Base-by-base conservation (phyloP, 192 early-diverging fungal species). In the Diversispora epigaea region DNA sequence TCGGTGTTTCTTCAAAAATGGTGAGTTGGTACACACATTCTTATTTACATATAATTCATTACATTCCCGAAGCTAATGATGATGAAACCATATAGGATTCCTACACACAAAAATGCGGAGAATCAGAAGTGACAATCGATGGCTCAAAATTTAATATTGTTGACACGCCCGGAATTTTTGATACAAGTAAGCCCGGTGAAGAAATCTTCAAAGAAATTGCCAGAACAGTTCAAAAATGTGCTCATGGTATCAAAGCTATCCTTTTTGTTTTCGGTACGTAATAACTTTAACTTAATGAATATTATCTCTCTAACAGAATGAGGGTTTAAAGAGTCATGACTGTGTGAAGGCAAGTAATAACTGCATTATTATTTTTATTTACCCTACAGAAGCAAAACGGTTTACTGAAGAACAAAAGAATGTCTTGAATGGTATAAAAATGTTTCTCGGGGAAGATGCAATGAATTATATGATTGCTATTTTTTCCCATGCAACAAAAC, bases 81-180 rank as follows among this genome's bases (percentile, higher is more conserved):
- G n/a, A n/a, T n/a, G n/a, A 45, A 45, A 58, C 41, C 15, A 49
- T 22, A 71, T 71, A 71, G 70, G 70, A 58, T 21, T 71, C 70
- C 17, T 17, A 15, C 70, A 71, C 55, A 22, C 55, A 71, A 58
- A 12, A 21, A 43, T 71, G 52, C 21, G 41, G 43, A 14, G 10
- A 6, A 44, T 39, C 41, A 56, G 40, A 22, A 21, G 10, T 71
- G n/a, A 22, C 6, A 60, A 71, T 71, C 17, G 56, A 71, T 46
- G 40, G 56, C 7, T 6, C 2, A 7, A 40, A 4, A 21, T 71
- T 39, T 57, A 45, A 58, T 11, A 40, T 71, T 71, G 52, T 56
- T 7, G 70, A 71, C 55, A 71, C 70, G 10, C 70, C 70, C 5
- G 70, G 70, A 46, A 58, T 71, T 60, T 60, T 71, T 21, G 70